Base-by-base conservation (phyloP, 2,329 filamentous ascomycete species). In the Xylariaceae sp. region DNA sequence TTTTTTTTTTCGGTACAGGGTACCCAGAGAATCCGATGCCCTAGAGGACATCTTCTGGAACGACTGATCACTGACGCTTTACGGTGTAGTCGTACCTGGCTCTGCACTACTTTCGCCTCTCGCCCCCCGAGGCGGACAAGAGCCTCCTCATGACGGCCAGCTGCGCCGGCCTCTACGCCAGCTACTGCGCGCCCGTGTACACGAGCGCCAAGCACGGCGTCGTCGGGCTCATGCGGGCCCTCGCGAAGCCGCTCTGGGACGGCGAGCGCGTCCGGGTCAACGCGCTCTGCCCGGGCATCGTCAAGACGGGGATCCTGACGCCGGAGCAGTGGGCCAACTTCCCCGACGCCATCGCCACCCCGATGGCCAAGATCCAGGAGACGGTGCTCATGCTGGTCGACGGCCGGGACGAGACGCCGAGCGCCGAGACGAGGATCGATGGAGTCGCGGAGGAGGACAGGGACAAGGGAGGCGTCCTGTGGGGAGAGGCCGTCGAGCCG, bases 21-120 rank as follows among this genome's bases (percentile, higher is more conserved):
- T n/a, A n/a, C n/a, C n/a, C n/a, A n/a, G n/a, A n/a, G n/a, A n/a
- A n/a, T n/a, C n/a, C n/a, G n/a, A n/a, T n/a, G n/a, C n/a, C n/a
- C n/a, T n/a, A n/a, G n/a, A n/a, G n/a, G n/a, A n/a, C n/a, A n/a
- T n/a, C n/a, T n/a, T n/a, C n/a, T n/a, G n/a, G n/a, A n/a, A n/a
- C n/a, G n/a, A n/a, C n/a, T n/a, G n/a, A n/a, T n/a, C n/a, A n/a
- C n/a, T n/a, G n/a, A n/a, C n/a, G n/a, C n/a, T n/a, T n/a, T n/a
- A n/a, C n/a, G n/a, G n/a, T n/a, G n/a, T n/a, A n/a, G n/a, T 52
- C 49, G 5, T 60, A 64, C 37, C 56, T 65, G 4, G 62, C 62
- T 3, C 45, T 58, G 29, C 59, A 65, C 40, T 65, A 65, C 40
- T 64, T 66, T 42, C 48, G 55, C 17, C 36, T 48, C 12, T 52